A percentile compares a stretch with the other conserved stretches of the same genome.
phyloP scores from a whole-genome alignment of 371 early-diverging fungal species.

The Zychaea mexicana region DNA sequence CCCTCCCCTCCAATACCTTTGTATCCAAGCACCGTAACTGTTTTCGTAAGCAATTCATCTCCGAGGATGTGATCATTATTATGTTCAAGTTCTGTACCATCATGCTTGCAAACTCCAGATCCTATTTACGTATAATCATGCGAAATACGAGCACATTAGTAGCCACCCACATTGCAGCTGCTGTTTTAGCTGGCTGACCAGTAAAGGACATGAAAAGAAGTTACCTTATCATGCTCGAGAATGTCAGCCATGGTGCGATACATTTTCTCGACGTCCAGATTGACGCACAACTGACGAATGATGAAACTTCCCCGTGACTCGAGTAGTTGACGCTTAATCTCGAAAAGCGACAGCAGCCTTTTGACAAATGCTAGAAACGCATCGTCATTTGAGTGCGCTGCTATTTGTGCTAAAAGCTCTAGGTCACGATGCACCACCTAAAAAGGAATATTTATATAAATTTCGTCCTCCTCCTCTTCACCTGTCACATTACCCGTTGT shows the following conservation, averaged over 20 bases:
- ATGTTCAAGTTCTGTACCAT: slow-evolving; percentile 95
- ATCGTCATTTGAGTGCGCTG: slow-evolving; percentile 71
- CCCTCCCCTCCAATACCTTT: slow-evolving; percentile 37
- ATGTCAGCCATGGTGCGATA: slow-evolving; percentile 81
- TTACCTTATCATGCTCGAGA: slow-evolving; percentile 63
- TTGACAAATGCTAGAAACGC: slow-evolving; percentile 79
- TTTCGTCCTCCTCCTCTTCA: too few species aligned
- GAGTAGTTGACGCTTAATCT: slow-evolving; percentile 76
- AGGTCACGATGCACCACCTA: slow-evolving; percentile 83
- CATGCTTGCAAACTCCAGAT: slow-evolving; percentile 83
- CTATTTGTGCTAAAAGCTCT: slow-evolving; percentile 90
- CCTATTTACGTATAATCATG: slow-evolving; percentile 22
- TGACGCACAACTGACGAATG: slow-evolving; percentile 84
- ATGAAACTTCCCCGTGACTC: slow-evolving; percentile 87
- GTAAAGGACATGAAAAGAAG: background rate
- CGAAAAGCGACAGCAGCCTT: slow-evolving; percentile 78
- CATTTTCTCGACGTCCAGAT: slow-evolving; percentile 82
- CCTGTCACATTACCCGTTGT: background rate
- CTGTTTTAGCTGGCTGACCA: too few species aligned
- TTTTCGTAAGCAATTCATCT: slow-evolving; percentile 74
- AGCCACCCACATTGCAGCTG: too few species aligned
- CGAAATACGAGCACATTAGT: background rate
- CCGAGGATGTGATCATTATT: slow-evolving; percentile 91
- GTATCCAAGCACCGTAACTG: slow-evolving; percentile 70
- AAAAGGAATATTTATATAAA: background rate